Evolutionary conservation across 2,329 filamentous ascomycete genomes (phyloP).

Genomic region (Mollisia scopiformis): DNA sequence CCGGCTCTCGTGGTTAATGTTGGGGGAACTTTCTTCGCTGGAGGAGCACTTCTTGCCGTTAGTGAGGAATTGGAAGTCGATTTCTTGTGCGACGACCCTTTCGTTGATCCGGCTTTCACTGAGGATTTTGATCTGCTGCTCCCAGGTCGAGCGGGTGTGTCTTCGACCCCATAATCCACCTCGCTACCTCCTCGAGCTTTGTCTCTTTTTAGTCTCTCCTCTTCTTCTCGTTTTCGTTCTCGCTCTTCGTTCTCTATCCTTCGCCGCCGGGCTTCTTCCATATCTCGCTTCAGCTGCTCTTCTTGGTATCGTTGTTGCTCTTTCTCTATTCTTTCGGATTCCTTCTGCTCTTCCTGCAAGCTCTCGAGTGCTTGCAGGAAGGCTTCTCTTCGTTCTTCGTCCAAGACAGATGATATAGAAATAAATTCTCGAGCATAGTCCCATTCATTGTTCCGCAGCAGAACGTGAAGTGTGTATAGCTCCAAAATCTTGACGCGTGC

Average conservation of each 20-base stretch:
- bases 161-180: conserved; percentile 71
- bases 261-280: conserved; percentile 58
- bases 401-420: conserved; percentile 79
- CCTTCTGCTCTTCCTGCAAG: conserved; percentile 80
- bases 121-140: conserved; percentile 29
- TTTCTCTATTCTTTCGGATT: conserved; percentile 64
- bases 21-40: conserved; percentile 26
- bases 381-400: conserved; percentile 87
- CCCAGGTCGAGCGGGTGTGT: conserved; percentile 38
- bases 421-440: conserved; percentile 94
- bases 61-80: conserved; percentile 16
- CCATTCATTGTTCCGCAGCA: conserved; percentile 95
- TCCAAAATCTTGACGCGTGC: conserved; percentile 90
- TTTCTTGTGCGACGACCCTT: conserved; percentile 38
- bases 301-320: conserved; percentile 61
- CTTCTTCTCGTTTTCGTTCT: conserved; percentile 56
- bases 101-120: conserved; percentile 35
- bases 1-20: conserved; percentile 44
- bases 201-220: conserved; percentile 52
- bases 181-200: conserved; percentile 58
- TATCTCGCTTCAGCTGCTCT: conserved; percentile 56
- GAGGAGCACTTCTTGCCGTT: conserved; percentile 22
- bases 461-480: conserved; percentile 90
- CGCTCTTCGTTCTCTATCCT: conserved; percentile 62
- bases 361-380: conserved; percentile 86